Conservation (phyloP, 192 early-diverging fungal genomes). For the Phlyctochytrium planicorne region DNA sequence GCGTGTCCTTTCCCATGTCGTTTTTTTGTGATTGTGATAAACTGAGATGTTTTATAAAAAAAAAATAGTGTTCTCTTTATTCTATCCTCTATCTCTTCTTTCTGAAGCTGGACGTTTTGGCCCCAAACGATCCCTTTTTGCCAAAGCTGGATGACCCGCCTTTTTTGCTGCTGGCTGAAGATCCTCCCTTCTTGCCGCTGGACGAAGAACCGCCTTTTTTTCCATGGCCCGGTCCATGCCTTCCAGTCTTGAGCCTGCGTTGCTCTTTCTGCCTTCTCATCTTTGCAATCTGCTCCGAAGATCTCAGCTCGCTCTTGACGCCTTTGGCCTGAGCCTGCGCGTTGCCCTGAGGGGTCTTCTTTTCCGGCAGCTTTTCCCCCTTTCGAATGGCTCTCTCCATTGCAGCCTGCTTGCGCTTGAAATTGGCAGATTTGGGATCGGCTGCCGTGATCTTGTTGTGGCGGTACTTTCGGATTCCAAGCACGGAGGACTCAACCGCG, state of each 20-base stretch:
- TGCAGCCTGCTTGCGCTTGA: constrained; percentile 29
- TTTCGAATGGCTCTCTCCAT: constrained; percentile 23
- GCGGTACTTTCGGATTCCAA: constrained; percentile 53
- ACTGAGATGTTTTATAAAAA: no score
- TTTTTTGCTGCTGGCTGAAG: no score
- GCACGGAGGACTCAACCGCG: not conserved
- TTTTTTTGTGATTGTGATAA: no score
- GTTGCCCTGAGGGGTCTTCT: constrained; percentile 51
- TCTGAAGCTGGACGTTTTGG: no score
- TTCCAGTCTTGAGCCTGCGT: constrained; percentile 72
- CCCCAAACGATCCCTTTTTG: no score
- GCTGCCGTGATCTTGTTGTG: constrained; percentile 75
- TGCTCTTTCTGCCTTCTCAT: constrained; percentile 68
- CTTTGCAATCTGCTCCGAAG: constrained; percentile 78
- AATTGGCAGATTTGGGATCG: constrained; percentile 53
- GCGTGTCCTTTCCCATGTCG: no score
- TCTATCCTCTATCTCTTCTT: no score
- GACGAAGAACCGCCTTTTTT: not conserved
- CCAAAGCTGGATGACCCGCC: no score
- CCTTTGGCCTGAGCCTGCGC: constrained; percentile 29
- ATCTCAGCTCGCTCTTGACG: constrained; percentile 74
- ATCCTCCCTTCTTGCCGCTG: constrained; percentile 4
- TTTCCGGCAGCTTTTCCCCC: constrained; percentile 35
- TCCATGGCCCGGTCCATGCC: no score
- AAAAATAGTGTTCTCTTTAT: no score